Base-by-base conservation (phyloP, 2,329 filamentous ascomycete species). In the Uncinocarpus reesii region DNA sequence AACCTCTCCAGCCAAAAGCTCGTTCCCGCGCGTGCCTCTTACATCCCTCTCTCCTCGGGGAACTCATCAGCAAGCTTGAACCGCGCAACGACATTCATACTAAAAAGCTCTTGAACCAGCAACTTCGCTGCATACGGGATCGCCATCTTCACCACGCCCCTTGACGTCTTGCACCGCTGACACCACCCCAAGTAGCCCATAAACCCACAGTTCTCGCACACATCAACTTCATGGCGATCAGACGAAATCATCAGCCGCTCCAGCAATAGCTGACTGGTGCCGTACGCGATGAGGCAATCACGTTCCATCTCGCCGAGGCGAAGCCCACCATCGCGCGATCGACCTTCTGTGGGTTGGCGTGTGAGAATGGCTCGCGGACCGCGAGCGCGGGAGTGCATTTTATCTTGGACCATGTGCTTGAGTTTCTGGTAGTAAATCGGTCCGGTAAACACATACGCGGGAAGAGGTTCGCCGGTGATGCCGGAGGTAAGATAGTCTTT, bases 391-490 rank as follows among this genome's bases (percentile, higher is more conserved):
- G 86, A 90, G 70, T 98, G 92, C 92, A 98, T 96, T 72, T 98
- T 98, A 65, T 98, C 92, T 66, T 96, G 89, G 3, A 98, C 92
- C 92, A 98, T 98, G 76, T 98, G 92, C 77, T 98, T 98, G 56
- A 98, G 79, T 57, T 95, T 94, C 73, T 98, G 92, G 73, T 98
- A 98, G 73, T 95, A 98, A 68, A 98, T 98, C 8, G 92, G 92
- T 0, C 92, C 92, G 64, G 94, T 95, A 75, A 96, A 98, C 62
- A 98, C 88, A 69, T 96, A 96, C 10, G 89, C 89, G 55, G 94
- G 88, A 4, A 96, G 75, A 0, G 86, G 80, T 68, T 98, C 92
- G 59, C 92, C 93, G 0, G 92, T 96, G 62, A 95, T 90, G 29
- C 92, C 92, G 0, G 83, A 89, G 0, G 92, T 96, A 53, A 98